A percentile compares a stretch with the other conserved stretches of the same genome.
These are phyloP conservation scores for Pugionium cornutum DNA, from an alignment of 345 rosid genomes.

Conservation along the genomic window DNA sequence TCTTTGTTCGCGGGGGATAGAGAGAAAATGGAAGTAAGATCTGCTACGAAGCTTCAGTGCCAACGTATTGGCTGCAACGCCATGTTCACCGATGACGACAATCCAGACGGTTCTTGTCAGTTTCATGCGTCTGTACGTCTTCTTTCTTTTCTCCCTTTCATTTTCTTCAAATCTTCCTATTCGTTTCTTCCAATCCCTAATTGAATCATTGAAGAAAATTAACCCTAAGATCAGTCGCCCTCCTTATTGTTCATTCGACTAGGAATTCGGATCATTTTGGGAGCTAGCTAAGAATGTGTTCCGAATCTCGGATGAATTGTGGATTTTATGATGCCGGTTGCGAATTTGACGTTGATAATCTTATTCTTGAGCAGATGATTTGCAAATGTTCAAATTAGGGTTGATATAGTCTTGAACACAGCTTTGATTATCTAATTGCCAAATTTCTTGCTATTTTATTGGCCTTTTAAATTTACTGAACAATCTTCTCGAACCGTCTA, in stretches of 20 bases:
- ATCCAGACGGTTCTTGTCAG: conserved; percentile 81
- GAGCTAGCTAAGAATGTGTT: neutral
- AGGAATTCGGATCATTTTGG: neutral
- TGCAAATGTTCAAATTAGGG: neutral
- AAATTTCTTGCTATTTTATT: neutral
- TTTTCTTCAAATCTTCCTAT: neutral
- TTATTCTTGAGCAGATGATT: neutral
- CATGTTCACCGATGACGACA: conserved; percentile 73
- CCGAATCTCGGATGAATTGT: neutral
- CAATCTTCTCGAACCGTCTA: no score
- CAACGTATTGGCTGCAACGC: conserved; percentile 92
- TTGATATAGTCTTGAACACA: neutral
- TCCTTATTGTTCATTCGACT: no score
- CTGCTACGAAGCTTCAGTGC: conserved; percentile 55
- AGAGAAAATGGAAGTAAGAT: conserved; percentile 45
- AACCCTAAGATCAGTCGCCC: neutral
- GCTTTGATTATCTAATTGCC: neutral
- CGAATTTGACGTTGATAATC: neutral
- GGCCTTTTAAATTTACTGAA: neutral
- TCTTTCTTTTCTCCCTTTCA: neutral
- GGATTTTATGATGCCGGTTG: neutral
- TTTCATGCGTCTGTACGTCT: conserved; percentile 68
- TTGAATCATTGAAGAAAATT: neutral
- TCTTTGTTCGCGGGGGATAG: neutral
- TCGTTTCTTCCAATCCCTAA: neutral